Base-by-base conservation (phyloP, 2,329 filamentous ascomycete genomes). In the Talaromyces rugulosus region DNA sequence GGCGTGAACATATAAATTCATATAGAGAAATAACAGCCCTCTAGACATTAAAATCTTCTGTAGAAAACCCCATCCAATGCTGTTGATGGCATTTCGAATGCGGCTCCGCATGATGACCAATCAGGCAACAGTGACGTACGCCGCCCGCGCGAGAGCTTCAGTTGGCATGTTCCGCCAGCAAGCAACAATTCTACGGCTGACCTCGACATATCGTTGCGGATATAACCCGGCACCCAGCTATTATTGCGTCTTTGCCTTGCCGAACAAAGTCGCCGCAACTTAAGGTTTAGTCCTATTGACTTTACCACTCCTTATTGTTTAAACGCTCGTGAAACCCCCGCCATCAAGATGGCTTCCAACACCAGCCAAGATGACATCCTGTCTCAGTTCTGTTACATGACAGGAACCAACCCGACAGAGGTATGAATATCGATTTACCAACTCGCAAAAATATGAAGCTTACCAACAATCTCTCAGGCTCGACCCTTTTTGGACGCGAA, bases 401-500 rank as follows among this genome's bases (percentile, higher is more conserved):
- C 85, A n/a, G 80, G 82, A 27, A 78, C 79, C 33, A 74, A 76
- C 34, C 71, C 81, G 34, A 73, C 80, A 61, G 77, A 82, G 70
- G 84, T 85, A 76, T 57, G 72, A 62, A 56, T 12, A n/a, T 4
- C 31, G n/a, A 2, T 18, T 28, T 27, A n/a, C 4, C 18, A n/a
- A 2, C 14, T 50, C 23, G 18, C 31, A 56, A 27, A n/a, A 18
- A 8, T n/a, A 14, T 28, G 30, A 28, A 1, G 47, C 9, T 51
- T 53, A 16, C 61, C 23, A 51, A 31, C n/a, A 36, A 31, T 47
- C 27, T 27, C 9, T 31, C 65, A 92, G 89, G 89, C 89, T 54
- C 81, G 81, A 61, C 82, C 88, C 64, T 89, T 89, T 67, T 85
- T 94, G 7, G 79, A 81, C 27, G 82, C 83, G 40, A 87, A 83